Percentiles rank a stretch among this genome's conserved stretches.
Evolutionary conservation across 2,329 filamentous ascomycete species (phyloP).

Genomic region (Tolypocladium inflatum): DNA sequence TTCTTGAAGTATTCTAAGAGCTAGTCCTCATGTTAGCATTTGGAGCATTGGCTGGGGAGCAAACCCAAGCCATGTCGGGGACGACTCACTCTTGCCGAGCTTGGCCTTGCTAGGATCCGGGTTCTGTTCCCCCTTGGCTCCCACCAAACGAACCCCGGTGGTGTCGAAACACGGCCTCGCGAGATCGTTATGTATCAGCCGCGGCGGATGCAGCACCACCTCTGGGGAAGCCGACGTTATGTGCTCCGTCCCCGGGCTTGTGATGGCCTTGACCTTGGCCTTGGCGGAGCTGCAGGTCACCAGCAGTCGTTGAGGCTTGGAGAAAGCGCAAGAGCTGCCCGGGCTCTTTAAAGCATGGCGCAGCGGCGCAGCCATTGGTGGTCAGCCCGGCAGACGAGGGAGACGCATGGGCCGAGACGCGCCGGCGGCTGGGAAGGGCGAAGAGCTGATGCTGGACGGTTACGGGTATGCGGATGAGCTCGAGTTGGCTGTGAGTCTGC

Average conservation of each 20-base stretch:
- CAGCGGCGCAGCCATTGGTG: conserved; percentile 24
- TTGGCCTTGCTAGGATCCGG: conserved; percentile 51
- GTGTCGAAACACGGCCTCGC: conserved; percentile 20
- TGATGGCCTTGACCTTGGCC: conserved; percentile 17
- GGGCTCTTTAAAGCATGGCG: conserved; percentile 16
- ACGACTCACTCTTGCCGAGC: conserved; percentile 48
- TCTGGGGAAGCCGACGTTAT: neutral
- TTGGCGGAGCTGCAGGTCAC: conserved; percentile 17
- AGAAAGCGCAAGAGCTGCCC: conserved; percentile 14
- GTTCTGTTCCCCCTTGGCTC: conserved; percentile 21
- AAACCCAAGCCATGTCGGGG: neutral
- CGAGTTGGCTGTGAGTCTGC: neutral
- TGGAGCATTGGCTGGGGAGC: neutral
- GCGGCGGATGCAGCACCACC: neutral
- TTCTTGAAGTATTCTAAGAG: conserved; percentile 55
- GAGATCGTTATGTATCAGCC: neutral
- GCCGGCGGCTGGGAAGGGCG: neutral
- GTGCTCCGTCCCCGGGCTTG: conserved; percentile 3
- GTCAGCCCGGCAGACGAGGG: conserved; percentile 8
- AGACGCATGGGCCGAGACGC: conserved; percentile 3
- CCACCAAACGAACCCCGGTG: conserved; percentile 18
- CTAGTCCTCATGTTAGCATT: conserved; percentile 22
- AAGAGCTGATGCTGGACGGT: neutral
- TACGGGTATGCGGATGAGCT: neutral
- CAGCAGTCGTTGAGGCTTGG: conserved; percentile 4